Evolutionary conservation across 169 alveolate species (phyloP), one percentile per base, ranked within the genome.

Genomic region (Plasmodium reichenowi): DNA sequence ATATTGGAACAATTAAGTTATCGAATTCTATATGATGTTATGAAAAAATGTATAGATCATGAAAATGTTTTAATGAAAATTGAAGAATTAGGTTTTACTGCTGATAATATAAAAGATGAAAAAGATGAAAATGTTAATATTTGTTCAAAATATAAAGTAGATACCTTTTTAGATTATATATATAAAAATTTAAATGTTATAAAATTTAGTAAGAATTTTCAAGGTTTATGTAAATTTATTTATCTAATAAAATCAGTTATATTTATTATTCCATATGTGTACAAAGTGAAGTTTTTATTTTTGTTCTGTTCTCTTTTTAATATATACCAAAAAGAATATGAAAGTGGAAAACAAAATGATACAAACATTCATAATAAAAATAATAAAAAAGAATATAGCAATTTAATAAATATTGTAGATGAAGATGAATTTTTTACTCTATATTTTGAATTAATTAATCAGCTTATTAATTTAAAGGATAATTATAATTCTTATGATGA

Each of bases 71-170:
- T 85, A 63, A 85, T 85, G 92, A 85, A 85, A 59, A 56, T 85
- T 22, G 92, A 85, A 66, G 92, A 85, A 85, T 59, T 85, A 59
- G 92, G 92, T 12, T 85, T 85, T 63, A 20, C 92, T 32, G 78
- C 75, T 58, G 92, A 85, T 47, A 71, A 85, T 71, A 85, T 85
- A 71, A 85, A 68, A 71, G 74, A 64, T 54, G 48, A 85, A 70
- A 48, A 85, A 71, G 72, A 85, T 66, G 87, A 85, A 43, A 17
- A 85, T 32, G 32, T 85, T 32, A 45, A 71, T 71, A 85, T 85
- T 50, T 71, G 92, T 63, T 70, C 87, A 54, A 85, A 85, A 73
- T 85, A 85, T 74, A 71, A 85, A 50, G 45, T 68, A 17, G 67
- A 70, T 6, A 54, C 56, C 43, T 85, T 85, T 85, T 85, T 85